Evolutionary conservation across 1,284 basidiomycete species (phyloP).

Genomic region (Malassezia restricta): DNA sequence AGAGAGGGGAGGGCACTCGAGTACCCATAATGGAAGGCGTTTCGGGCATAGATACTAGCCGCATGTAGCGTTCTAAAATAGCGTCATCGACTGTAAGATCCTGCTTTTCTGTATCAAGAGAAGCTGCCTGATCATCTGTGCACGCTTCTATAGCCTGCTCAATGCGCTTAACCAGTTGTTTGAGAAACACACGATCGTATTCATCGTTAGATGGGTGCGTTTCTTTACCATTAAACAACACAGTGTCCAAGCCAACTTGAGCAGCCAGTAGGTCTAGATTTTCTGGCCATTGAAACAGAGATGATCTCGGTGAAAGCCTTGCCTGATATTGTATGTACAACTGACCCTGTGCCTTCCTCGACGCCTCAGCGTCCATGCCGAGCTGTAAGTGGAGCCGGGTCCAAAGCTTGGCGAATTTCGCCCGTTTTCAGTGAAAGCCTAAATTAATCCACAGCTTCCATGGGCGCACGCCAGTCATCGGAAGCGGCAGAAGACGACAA

Average conservation of each 20-base stretch:
- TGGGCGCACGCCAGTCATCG: slow-evolving; percentile 15
- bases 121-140: not conserved
- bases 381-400: not conserved
- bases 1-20: not conserved
- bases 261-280: not conserved
- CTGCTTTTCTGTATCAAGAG: not conserved
- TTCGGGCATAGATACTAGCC: not conserved
- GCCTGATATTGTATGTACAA: slow-evolving; percentile 13
- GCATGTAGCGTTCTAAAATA: slow-evolving; percentile 9
- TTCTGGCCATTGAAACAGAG: slow-evolving; percentile 11
- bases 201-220: not conserved
- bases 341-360: not conserved
- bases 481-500: slow-evolving; percentile 16
- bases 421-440: not conserved
- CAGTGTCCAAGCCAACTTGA: not conserved
- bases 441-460: not conserved
- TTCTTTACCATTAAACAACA: not conserved
- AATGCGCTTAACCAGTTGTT: slow-evolving; percentile 9
- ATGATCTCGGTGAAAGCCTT: slow-evolving; percentile 7
- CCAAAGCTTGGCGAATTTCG: too few relatives aligned
- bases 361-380: not conserved
- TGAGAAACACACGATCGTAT: slow-evolving; percentile 13
- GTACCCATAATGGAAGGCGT: not conserved
- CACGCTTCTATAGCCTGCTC: slow-evolving; percentile 1
- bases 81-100: slow-evolving; percentile 5